Base-by-base conservation (phyloP, 2,329 filamentous ascomycete genomes). In the Metarhizium rileyi region DNA sequence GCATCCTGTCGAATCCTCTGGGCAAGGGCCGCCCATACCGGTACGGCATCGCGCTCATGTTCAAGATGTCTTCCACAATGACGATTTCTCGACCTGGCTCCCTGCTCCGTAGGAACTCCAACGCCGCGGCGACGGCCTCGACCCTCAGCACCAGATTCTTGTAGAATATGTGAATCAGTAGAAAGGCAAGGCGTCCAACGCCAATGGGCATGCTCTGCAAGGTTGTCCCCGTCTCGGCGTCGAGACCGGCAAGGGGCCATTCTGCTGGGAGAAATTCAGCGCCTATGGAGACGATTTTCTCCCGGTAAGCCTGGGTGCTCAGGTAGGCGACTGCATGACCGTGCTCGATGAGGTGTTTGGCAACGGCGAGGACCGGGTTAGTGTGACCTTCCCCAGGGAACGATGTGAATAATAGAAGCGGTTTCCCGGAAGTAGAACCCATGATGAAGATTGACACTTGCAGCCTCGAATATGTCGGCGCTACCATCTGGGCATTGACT, bases 241-340 rank as follows among this genome's bases (percentile, higher is more conserved):
- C 33, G 33, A 36, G n/a, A 36, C 14, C n/a, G 9, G 33, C 6
- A 26, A 44, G 44, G 2, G 27, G 27, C 27, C 27, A 28, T 28
- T 28, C 27, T n/a, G 53, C 51, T 5, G 53, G 48, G 8, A 62
- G 53, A 49, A 63, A 70, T 4, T 58, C 60, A 18, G 66, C 66
- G 14, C 69, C 69, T 10, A 64, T 58, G 12, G 58, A 58, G 47
- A 61, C 55, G 22, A 70, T 57, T 9, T 56, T 55, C 3, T 59
- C 52, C 20, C 61, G 52, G 52, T 65, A 68, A 1, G 54, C 48
- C 0, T 52, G 52, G 3, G 62, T 60, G 1, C 61, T 59, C 3
- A 70, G 60, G 51, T 70, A 68, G 0, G 62, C 65, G 2, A 71
- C 61, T 4, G 68, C 61, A 52, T 71, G 70, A 3, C 66, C 67